A percentile compares a stretch with the other conserved stretches of the same genome.
These are phyloP conservation scores for Lichtheimia corymbifera DNA, from an alignment of 371 early-diverging fungal genomes.

Conservation along the genomic window DNA sequence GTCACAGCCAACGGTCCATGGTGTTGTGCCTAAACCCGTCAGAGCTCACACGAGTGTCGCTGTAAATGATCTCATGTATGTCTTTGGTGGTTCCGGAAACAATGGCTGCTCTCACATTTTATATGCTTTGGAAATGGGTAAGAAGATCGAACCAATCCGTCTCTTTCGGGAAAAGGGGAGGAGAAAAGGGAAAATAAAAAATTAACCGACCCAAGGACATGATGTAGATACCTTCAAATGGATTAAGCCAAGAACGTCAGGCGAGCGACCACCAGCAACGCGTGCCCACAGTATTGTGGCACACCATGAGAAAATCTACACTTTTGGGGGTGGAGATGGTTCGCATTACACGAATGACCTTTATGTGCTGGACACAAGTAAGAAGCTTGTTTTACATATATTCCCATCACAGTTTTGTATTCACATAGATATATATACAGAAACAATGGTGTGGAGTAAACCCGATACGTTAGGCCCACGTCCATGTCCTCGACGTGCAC, in stretches of 20 bases:
- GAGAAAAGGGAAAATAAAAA: not conserved
- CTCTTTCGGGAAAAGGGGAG: not conserved
- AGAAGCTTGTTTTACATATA: not conserved
- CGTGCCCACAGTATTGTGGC: slow-evolving; percentile 71
- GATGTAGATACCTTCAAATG: slow-evolving; percentile 77
- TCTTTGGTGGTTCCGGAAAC: slow-evolving; percentile 82
- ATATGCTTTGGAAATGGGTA: slow-evolving; percentile 72
- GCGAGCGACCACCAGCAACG: slow-evolving; percentile 68
- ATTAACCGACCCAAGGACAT: not conserved
- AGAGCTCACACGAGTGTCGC: slow-evolving; percentile 74
- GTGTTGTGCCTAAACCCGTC: slow-evolving; percentile 29
- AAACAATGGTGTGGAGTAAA: slow-evolving; percentile 69
- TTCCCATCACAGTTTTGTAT: not conserved
- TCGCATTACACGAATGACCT: slow-evolving; percentile 76
- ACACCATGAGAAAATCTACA: slow-evolving; percentile 56
- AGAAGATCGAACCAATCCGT: slow-evolving; percentile 9
- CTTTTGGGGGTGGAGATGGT: slow-evolving; percentile 85
- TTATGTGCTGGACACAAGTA: slow-evolving; percentile 71
- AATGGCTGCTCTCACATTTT: slow-evolving; percentile 65
- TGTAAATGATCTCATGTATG: slow-evolving; percentile 66
- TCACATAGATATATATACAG: slow-evolving; percentile 34
- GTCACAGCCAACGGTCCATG: slow-evolving; percentile 48
- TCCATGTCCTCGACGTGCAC: slow-evolving; percentile 79
- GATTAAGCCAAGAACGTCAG: slow-evolving; percentile 66
- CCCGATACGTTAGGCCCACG: slow-evolving; percentile 55